phyloP scores from a whole-genome alignment of 2,329 filamentous ascomycete genomes.

The Diaporthe longicolla region DNA sequence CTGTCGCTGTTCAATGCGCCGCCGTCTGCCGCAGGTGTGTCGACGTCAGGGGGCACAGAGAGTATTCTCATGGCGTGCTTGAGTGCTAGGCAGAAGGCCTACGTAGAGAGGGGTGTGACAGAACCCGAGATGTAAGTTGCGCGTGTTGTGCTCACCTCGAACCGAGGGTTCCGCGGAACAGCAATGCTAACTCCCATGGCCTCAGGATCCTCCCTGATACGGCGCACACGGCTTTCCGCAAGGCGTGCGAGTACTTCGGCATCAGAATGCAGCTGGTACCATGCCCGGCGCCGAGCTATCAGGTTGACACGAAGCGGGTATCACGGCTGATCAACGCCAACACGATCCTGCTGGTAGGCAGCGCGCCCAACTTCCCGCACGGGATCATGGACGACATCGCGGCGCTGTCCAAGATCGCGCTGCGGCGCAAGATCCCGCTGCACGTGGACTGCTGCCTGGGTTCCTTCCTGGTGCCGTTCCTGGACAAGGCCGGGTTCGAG shows the following conservation, averaged over 20 bases:
- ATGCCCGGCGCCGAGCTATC: constrained; percentile 87
- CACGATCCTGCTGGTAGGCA: constrained; percentile 92
- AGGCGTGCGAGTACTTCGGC: constrained; percentile 94
- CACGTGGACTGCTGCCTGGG: constrained; percentile 99
- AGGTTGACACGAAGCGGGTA: constrained; percentile 84
- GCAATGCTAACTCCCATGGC: constrained; percentile 39
- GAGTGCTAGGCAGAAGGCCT: constrained; percentile 90
- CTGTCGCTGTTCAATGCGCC: constrained; percentile 91
- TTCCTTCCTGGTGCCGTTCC: constrained; percentile 93
- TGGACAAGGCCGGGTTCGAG: constrained; percentile 94
- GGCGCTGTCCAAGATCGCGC: constrained; percentile 84
- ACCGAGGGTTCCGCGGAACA: neutral
- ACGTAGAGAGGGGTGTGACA: constrained; percentile 85
- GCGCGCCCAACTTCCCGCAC: constrained; percentile 97
- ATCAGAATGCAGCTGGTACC: constrained; percentile 93
- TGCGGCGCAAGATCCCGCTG: constrained; percentile 84
- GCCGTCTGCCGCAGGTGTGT: constrained; percentile 86
- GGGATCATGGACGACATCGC: constrained; percentile 97
- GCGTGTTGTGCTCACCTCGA: neutral
- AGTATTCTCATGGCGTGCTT: constrained; percentile 97
- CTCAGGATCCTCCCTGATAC: constrained; percentile 91
- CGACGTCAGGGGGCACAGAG: constrained; percentile 94
- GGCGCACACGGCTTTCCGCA: constrained; percentile 95
- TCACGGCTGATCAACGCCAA: constrained; percentile 92
- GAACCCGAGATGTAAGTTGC: constrained; percentile 91